Conservation (phyloP, 805 yeast species). For the Komagataella mondaviorum region DNA sequence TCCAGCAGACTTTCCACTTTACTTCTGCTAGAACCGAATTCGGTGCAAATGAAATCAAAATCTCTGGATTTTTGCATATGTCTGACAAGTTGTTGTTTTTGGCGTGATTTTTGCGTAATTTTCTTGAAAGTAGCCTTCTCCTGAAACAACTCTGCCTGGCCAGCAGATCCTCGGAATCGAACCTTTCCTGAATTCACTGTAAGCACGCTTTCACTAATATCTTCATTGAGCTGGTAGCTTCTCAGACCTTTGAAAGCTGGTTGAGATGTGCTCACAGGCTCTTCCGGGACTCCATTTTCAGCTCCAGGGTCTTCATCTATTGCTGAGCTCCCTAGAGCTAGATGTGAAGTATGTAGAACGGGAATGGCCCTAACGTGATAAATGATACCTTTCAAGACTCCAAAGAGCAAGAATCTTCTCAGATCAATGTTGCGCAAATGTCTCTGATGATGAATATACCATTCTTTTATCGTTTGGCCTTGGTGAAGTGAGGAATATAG, state of each 20-base stretch:
- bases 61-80: conserved; percentile 37
- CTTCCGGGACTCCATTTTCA: background rate
- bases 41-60: conserved; percentile 61
- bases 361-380: conserved; percentile 77
- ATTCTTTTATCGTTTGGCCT: conserved; percentile 63
- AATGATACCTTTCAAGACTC: conserved; percentile 67
- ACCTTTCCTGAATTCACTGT: conserved; percentile 10
- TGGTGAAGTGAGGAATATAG: conserved; percentile 70
- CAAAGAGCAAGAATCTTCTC: conserved; percentile 77
- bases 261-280: background rate
- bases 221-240: background rate
- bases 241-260: conserved; percentile 4
- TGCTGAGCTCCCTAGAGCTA: background rate
- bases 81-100: conserved; percentile 19
- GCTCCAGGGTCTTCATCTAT: background rate
- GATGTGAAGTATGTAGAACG: conserved; percentile 11
- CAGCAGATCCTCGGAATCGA: conserved; percentile 9
- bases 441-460: conserved; percentile 62
- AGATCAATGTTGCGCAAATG: conserved; percentile 58
- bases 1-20: conserved; percentile 39
- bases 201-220: conserved; percentile 4
- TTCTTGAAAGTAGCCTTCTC: background rate
- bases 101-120: background rate
- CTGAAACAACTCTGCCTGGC: conserved; percentile 15
- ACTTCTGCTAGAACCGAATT: conserved; percentile 37